These are phyloP conservation scores for Botrytis cinerea DNA, from an alignment of 2,329 filamentous ascomycete species.

Conservation along the genomic window DNA sequence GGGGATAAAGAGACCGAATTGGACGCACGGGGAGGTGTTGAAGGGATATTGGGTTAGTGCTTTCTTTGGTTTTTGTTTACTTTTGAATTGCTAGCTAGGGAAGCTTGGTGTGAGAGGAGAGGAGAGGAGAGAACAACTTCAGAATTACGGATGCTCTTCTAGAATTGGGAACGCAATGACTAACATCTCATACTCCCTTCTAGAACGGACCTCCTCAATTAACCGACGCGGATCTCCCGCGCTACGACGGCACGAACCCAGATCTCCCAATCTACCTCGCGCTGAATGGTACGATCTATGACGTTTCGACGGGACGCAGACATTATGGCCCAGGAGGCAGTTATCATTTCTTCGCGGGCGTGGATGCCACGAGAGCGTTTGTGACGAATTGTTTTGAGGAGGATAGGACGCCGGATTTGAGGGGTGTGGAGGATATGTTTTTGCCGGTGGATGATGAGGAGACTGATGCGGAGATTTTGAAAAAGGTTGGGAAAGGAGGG, in stretches of 20 bases:
- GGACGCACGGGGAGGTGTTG: slow-evolving; percentile 32
- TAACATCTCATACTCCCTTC: background rate
- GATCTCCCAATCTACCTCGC: slow-evolving; percentile 83
- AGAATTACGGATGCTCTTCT: background rate
- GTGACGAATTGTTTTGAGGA: slow-evolving; percentile 85
- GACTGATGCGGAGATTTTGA: slow-evolving; percentile 52
- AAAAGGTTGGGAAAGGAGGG: slow-evolving; percentile 50
- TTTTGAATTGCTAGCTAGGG: background rate
- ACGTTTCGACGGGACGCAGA: slow-evolving; percentile 68
- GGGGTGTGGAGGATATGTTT: slow-evolving; percentile 86
- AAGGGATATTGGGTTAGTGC: slow-evolving; percentile 35
- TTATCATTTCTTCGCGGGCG: slow-evolving; percentile 84
- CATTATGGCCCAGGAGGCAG: slow-evolving; percentile 82
- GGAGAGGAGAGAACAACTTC: background rate
- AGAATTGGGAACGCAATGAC: background rate
- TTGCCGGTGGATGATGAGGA: slow-evolving; percentile 63
- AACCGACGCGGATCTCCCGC: slow-evolving; percentile 71
- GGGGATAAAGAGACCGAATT: slow-evolving; percentile 36
- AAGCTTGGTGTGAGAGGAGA: background rate
- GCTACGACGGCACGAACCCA: slow-evolving; percentile 77
- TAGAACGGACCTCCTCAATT: slow-evolving; percentile 65
- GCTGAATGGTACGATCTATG: slow-evolving; percentile 84
- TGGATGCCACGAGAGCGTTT: slow-evolving; percentile 84
- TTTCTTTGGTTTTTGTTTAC: background rate
- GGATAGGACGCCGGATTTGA: slow-evolving; percentile 80